Percentiles rank a stretch among this genome's conserved stretches.
phyloP scores from a whole-genome alignment of 441 rosid genomes.

The Pelargonium myrrhifolium region DNA sequence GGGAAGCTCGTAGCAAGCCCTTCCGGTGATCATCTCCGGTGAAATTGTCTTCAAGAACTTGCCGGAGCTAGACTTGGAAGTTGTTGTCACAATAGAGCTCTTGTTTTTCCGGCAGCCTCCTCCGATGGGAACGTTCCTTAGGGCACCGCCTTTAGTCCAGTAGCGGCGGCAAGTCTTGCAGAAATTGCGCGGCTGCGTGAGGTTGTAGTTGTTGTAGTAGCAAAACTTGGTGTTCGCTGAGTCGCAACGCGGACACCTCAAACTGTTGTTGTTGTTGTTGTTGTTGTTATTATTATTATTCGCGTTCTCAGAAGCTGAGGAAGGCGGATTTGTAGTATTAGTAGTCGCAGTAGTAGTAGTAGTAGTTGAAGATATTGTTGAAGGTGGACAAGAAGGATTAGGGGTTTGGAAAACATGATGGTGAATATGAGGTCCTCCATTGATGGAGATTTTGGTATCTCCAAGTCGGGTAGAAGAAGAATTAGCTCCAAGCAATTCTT shows the following conservation, averaged over 20 bases:
- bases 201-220: conserved; percentile 76
- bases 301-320: conserved; percentile 32
- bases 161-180: conserved; percentile 83
- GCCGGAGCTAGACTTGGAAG: conserved; percentile 28
- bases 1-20: conserved; percentile 38
- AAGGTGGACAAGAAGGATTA: conserved; percentile 29
- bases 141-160: conserved; percentile 77
- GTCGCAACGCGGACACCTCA: conserved; percentile 70
- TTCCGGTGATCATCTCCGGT: conserved; percentile 27
- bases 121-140: conserved; percentile 68
- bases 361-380: conserved; percentile 14
- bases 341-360: conserved; percentile 12
- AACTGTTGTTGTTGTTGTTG: conserved; percentile 14
- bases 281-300: no score
- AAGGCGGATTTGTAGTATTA: conserved; percentile 17
- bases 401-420: conserved; percentile 34
- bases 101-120: conserved; percentile 70
- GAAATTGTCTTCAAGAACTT: conserved; percentile 36
- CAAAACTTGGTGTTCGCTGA: conserved; percentile 74
- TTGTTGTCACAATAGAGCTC: conserved; percentile 33
- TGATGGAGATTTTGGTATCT: conserved; percentile 39
- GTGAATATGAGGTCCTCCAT: conserved; percentile 20
- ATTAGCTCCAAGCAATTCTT: conserved; percentile 56
- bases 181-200: conserved; percentile 78
- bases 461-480: not conserved